Evolutionary conservation across 1,284 basidiomycete species (phyloP), one percentile per base, ranked within the genome.

Genomic region (Ceratorhiza oryzae-sativae): DNA sequence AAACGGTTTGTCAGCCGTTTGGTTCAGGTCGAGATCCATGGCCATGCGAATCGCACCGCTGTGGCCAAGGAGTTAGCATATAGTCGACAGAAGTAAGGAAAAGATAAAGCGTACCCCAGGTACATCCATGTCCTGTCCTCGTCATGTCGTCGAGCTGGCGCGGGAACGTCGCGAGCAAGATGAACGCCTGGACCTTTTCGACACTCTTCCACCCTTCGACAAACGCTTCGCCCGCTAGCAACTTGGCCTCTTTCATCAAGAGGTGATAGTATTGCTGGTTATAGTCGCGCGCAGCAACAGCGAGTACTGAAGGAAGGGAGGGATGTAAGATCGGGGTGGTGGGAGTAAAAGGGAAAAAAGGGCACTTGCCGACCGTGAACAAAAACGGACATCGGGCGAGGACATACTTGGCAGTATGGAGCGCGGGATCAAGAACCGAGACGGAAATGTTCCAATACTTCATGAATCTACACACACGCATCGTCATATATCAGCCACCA

Each of bases 181-280:
- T 46, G 23, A 70, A 70, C 39, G 67, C 67, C 23, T 70, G 67
- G 12, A 70, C 67, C 20, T 45, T 70, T 53, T 70, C 67, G 42
- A 70, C 27, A 42, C 39, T 46, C 55, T 70, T 70, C 42, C 53
- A 70, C n/a, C 51, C 55, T 36, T 56, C 55, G 46, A 59, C 34
- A n/a, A 58, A 39, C 10, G 67, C 67, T 10, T 20, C 30, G 41
- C 67, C 67, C 1, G 39, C 51, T 36, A 70, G 36, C 2, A 27
- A 6, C 23, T 36, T 58, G 25, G 53, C 67, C 41, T 70, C 67
- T 59, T 70, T 39, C 67, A 70, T 58, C 15, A 70, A 34, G 67
- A 70, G 20, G 2, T 0, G 42, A 20, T 70, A 70, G 18, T 58
- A 25, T 0, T 53, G 41, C 42, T 70, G 58, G 67, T 32, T 20